Evolutionary conservation across 768 basidiomycete species (phyloP).

Genomic region (Leccinum variicolor): DNA sequence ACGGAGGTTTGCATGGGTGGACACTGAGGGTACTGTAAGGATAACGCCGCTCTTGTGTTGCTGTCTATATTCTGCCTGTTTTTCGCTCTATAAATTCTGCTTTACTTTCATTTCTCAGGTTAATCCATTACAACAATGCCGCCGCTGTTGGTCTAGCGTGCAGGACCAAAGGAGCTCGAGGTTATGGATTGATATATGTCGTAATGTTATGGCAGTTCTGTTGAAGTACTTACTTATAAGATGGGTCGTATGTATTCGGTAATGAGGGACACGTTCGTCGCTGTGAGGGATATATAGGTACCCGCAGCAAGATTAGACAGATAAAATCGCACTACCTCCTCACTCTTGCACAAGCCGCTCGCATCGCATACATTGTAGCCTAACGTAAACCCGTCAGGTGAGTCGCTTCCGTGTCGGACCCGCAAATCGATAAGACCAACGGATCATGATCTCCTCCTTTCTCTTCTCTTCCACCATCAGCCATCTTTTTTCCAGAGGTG

Average conservation of each 20-base stretch:
- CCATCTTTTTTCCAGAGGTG: conserved; percentile 9
- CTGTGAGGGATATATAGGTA: not conserved
- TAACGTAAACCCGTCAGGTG: conserved; percentile 19
- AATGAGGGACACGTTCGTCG: conserved; percentile 28
- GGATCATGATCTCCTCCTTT: conserved; percentile 6
- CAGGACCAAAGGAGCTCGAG: conserved; percentile 7
- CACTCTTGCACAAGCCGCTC: conserved; percentile 2
- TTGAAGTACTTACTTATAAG: not conserved
- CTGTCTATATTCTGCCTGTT: conserved; percentile 25
- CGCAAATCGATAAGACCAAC: conserved; percentile 15
- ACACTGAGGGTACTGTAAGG: conserved; percentile 72
- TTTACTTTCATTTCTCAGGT: conserved; percentile 11
- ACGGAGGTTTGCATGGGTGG: conserved; percentile 73
- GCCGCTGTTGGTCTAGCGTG: conserved; percentile 9
- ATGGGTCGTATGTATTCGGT: conserved; percentile 1
- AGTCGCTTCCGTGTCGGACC: conserved; percentile 8
- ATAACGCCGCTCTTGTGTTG: conserved; percentile 19
- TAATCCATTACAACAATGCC: conserved; percentile 1
- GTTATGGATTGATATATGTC: conserved; percentile 22
- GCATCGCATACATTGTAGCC: conserved; percentile 3
- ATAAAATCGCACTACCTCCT: conserved; percentile 9
- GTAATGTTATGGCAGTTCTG: conserved; percentile 22
- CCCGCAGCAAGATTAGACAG: not conserved
- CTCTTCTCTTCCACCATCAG: conserved; percentile 16
- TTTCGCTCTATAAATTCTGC: conserved; percentile 26